Evolutionary conservation across 768 basidiomycete genomes (phyloP).

Genomic region (Leucosporidium creatinivorum): DNA sequence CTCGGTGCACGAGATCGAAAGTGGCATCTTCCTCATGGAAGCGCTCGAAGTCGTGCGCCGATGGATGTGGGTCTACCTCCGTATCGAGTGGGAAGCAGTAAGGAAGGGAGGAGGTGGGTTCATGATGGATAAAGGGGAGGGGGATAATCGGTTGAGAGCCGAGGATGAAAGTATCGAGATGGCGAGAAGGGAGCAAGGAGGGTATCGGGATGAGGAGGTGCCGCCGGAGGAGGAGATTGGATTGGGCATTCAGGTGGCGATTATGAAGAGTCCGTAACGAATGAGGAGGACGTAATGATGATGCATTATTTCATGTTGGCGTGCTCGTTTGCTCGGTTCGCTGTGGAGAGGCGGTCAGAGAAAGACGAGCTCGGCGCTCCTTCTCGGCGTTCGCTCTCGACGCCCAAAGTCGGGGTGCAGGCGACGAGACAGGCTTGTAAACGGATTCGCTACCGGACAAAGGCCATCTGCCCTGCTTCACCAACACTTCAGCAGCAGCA

Average conservation of each 20-base stretch:
- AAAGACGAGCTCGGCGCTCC: too few relatives aligned
- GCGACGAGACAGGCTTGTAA: too few relatives aligned
- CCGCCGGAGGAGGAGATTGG: conserved; percentile 5
- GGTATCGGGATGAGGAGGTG: background rate
- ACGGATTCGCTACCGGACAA: too few relatives aligned
- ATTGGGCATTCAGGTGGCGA: background rate
- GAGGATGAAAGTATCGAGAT: conserved; percentile 31
- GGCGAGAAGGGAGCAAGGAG: background rate
- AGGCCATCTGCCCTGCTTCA: too few relatives aligned
- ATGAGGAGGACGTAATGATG: too few relatives aligned
- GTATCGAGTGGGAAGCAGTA: conserved; percentile 92
- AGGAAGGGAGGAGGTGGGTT: conserved; percentile 47
- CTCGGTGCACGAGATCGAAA: conserved; percentile 64
- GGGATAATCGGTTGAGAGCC: conserved; percentile 70
- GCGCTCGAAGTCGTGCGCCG: conserved; percentile 77
- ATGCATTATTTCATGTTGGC: too few relatives aligned
- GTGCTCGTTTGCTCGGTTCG: too few relatives aligned
- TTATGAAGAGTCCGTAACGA: too few relatives aligned
- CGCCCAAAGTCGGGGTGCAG: too few relatives aligned
- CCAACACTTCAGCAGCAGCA: too few relatives aligned
- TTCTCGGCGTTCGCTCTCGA: too few relatives aligned
- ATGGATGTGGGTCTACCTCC: conserved; percentile 97
- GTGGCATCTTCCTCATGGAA: conserved; percentile 82
- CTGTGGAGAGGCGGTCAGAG: too few relatives aligned
- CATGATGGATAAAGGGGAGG: conserved; percentile 49